A percentile compares a stretch with the other conserved stretches of the same genome.
These are phyloP conservation scores for Penicillium sp. DNA, from an alignment of 2,329 filamentous ascomycete genomes.

Conservation along the genomic window DNA sequence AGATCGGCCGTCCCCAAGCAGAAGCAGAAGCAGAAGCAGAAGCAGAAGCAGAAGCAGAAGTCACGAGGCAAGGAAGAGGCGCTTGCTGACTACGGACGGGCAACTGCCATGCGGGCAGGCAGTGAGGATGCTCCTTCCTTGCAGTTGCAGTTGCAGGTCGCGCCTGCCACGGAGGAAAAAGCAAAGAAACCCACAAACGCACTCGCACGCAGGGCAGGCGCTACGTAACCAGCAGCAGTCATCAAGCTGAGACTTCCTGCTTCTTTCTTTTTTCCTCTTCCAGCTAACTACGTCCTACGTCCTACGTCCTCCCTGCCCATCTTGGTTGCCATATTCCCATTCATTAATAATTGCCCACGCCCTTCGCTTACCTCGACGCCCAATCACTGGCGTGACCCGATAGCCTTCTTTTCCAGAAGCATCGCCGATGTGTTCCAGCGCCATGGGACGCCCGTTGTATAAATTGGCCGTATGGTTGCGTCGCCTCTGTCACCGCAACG, in stretches of 20 bases:
- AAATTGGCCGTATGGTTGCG: slow-evolving; percentile 10
- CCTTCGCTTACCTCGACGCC: background rate
- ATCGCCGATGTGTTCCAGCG: slow-evolving; percentile 5
- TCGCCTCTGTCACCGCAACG: slow-evolving; percentile 1
- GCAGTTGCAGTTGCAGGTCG: background rate
- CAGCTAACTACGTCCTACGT: no score
- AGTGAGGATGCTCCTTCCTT: background rate
- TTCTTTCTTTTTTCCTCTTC: no score
- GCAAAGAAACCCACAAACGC: background rate
- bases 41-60: background rate
- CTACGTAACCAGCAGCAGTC: background rate
- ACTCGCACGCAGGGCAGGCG: no score
- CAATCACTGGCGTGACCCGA: background rate
- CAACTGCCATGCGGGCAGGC: background rate
- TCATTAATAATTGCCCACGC: background rate
- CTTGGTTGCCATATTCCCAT: background rate
- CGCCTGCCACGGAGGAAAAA: background rate
- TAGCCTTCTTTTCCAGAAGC: background rate
- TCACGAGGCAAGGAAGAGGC: background rate
- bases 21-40: background rate
- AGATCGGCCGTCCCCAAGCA: background rate
- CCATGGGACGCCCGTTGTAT: slow-evolving; percentile 5
- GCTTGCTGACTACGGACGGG: background rate
- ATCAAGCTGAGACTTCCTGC: no score
- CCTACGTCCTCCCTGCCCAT: background rate